Evolutionary conservation across 768 basidiomycete species (phyloP).

Genomic region (Boletus sensibilis): DNA sequence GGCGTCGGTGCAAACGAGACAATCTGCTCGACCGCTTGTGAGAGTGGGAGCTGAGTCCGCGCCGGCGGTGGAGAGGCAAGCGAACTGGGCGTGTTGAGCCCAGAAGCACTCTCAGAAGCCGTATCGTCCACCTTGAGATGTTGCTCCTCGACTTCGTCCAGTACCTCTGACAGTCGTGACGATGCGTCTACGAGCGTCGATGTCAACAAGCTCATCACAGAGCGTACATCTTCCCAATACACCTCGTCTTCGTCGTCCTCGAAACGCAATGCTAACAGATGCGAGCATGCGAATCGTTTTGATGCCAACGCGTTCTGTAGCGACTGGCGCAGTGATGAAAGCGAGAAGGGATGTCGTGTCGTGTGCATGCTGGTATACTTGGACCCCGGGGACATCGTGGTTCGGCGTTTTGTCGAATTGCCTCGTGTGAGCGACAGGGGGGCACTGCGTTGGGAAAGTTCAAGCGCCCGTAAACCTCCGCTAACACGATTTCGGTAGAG

Average conservation of each 20-base stretch:
- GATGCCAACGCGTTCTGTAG: constrained; percentile 68
- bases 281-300: constrained; percentile 75
- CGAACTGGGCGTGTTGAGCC: constrained; percentile 15
- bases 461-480: constrained; percentile 51
- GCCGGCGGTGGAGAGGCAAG: constrained; percentile 17
- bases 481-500: constrained; percentile 54
- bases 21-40: constrained; percentile 11
- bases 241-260: constrained; percentile 67
- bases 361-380: constrained; percentile 63
- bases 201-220: constrained; percentile 69
- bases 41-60: constrained; percentile 14
- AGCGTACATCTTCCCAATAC: constrained; percentile 85
- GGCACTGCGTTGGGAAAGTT: constrained; percentile 28
- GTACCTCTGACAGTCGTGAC: constrained; percentile 56
- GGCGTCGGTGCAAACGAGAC: constrained; percentile 74
- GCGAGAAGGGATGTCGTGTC: constrained; percentile 62
- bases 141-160: constrained; percentile 58
- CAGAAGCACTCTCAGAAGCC: constrained; percentile 27
- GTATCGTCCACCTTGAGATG: constrained; percentile 49
- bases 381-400: constrained; percentile 47
- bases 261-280: constrained; percentile 78
- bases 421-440: constrained; percentile 17
- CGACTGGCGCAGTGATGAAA: constrained; percentile 58
- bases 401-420: constrained; percentile 16
- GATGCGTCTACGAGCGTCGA: constrained; percentile 66